phyloP scores from a whole-genome alignment of 2,329 filamentous ascomycete species.

The Neonectria magnoliae region DNA sequence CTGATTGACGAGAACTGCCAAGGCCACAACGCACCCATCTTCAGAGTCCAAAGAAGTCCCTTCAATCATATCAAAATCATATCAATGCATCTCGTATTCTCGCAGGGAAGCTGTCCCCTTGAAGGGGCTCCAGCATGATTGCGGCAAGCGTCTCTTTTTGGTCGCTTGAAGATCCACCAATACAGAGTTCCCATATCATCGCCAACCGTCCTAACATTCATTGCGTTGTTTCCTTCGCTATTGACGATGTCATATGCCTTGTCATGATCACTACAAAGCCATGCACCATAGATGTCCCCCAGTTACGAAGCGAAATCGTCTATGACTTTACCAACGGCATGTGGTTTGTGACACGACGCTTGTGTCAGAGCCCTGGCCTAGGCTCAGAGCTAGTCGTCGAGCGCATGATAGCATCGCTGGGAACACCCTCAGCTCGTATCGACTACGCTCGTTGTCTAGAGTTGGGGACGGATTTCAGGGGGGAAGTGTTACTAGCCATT shows the following conservation, averaged over 20 bases:
- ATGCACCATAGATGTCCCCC: not conserved
- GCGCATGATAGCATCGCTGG: not conserved
- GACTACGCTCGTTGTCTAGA: constrained; percentile 1
- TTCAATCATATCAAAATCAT: not conserved
- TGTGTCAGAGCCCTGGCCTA: not conserved
- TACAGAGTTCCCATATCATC: not conserved
- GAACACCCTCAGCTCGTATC: not conserved
- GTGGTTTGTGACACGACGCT: constrained; percentile 6
- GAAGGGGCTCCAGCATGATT: not conserved
- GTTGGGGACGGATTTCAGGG: not conserved
- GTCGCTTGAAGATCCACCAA: not conserved
- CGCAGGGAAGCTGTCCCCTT: not conserved
- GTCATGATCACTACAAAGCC: not conserved
- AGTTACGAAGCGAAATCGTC: not conserved
- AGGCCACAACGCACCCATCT: not conserved
- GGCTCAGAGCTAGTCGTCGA: not conserved
- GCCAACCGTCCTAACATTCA: not conserved
- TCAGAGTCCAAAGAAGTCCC: not conserved
- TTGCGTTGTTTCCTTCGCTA: not conserved
- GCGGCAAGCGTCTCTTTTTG: not conserved
- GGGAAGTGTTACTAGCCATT: constrained; percentile 8
- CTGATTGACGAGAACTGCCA: not conserved
- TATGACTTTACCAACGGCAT: not conserved
- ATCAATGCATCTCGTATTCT: not conserved
- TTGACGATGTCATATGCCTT: not conserved